phyloP scores from a whole-genome alignment of 805 yeast species.

The Saccharomycopsis malanga region DNA sequence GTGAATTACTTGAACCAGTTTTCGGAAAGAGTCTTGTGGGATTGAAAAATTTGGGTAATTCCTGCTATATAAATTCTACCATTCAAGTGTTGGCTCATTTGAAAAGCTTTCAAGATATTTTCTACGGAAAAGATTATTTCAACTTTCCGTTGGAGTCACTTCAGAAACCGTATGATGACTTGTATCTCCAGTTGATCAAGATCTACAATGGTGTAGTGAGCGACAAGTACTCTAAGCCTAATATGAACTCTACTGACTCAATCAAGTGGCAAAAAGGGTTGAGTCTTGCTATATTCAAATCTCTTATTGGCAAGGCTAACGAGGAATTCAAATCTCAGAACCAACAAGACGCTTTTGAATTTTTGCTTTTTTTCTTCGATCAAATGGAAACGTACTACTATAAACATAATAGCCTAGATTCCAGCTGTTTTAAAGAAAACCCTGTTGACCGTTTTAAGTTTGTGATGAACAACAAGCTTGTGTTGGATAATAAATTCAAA shows the following conservation, averaged over 20 bases:
- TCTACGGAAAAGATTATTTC: conserved; percentile 26
- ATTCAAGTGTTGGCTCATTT: conserved; percentile 61
- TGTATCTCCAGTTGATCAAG: conserved; percentile 71
- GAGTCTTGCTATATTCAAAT: conserved; percentile 68
- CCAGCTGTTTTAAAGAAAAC: conserved; percentile 23
- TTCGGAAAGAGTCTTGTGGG: conserved; percentile 81
- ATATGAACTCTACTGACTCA: conserved; percentile 31
- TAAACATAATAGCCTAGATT: conserved; percentile 22
- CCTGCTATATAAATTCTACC: conserved; percentile 83
- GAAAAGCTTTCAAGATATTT: conserved; percentile 35
- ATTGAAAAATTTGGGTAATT: conserved; percentile 81
- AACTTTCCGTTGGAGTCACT: conserved; percentile 24
- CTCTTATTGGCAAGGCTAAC: conserved; percentile 69
- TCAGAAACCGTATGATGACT: conserved; percentile 52
- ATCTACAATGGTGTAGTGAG: conserved; percentile 71
- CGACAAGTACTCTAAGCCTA: conserved; percentile 66
- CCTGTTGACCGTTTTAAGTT: conserved; percentile 60
- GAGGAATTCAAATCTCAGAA: conserved; percentile 76
- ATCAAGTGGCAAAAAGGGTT: conserved; percentile 66
- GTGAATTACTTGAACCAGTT: conserved; percentile 55
- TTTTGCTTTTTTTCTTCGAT: conserved; percentile 60
- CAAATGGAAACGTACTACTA: conserved; percentile 46
- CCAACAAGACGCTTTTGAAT: conserved; percentile 96
- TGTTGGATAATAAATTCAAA: conserved; percentile 49
- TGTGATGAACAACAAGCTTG: conserved; percentile 54